Evolutionary conservation across 805 yeast species (phyloP).

Genomic region (Saturnispora serradocipensis): DNA sequence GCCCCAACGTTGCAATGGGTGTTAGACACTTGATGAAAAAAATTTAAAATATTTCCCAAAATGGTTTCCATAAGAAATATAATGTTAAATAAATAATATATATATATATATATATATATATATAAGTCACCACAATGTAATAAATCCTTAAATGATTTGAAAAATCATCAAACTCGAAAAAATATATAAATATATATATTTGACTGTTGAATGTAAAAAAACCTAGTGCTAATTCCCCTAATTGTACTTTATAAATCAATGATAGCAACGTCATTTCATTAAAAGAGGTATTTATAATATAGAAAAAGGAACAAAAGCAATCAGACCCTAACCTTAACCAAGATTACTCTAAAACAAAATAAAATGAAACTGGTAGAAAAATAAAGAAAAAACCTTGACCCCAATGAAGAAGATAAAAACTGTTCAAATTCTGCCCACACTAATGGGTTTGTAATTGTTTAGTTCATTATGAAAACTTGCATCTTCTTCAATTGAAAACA

Average conservation of each 20-base stretch:
- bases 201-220: not conserved
- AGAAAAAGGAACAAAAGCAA: not conserved
- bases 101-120: not conserved
- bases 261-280: not conserved
- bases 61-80: not conserved
- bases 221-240: not conserved
- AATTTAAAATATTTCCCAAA: slow-evolving; percentile 15
- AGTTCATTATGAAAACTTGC: slow-evolving; percentile 4
- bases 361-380: not conserved
- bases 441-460: not conserved
- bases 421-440: not conserved
- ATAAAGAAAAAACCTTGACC: not conserved
- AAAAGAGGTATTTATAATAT: not conserved
- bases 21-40: slow-evolving; percentile 34
- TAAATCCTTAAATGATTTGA: not conserved
- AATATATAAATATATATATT: not conserved
- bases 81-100: not conserved
- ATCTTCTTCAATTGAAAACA: slow-evolving; percentile 13
- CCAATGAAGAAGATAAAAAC: not conserved
- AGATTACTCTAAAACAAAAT: not conserved
- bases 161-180: not conserved
- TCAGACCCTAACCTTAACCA: not conserved
- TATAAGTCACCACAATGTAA: not conserved
- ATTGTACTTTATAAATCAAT: not conserved
- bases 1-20: slow-evolving; percentile 72